These are phyloP conservation scores for Pestalotiopsis sp. DNA, from an alignment of 2,329 filamentous ascomycete species.

Conservation along the genomic window DNA sequence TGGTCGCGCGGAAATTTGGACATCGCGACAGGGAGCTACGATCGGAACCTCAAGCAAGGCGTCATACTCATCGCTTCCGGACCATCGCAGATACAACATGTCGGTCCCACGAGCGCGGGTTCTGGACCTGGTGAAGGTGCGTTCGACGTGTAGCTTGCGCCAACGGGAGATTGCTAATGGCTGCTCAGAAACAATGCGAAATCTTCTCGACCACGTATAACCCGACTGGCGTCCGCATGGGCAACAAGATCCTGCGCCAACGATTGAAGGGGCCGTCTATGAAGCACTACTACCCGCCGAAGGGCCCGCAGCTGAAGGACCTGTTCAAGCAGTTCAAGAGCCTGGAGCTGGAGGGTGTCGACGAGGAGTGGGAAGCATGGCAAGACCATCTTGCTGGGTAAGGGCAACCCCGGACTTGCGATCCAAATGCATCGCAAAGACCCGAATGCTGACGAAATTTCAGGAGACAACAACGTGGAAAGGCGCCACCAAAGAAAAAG, in stretches of 20 bases:
- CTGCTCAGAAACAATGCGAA: constrained; percentile 75
- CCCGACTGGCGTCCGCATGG: constrained; percentile 76
- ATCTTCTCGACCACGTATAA: constrained; percentile 93
- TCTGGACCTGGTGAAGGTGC: constrained; percentile 78
- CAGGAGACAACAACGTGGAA: constrained; percentile 77
- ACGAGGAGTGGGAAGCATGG: constrained; percentile 79
- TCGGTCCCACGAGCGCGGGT: constrained; percentile 62
- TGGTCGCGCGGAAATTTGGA: constrained; percentile 9
- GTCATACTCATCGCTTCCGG: not conserved
- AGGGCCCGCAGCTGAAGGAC: constrained; percentile 56
- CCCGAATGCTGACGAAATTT: constrained; percentile 28
- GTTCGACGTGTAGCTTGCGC: not conserved
- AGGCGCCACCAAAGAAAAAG: constrained; percentile 89
- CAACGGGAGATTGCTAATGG: constrained; percentile 14
- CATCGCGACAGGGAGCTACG: not conserved
- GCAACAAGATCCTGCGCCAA: constrained; percentile 90
- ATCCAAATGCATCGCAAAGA: not conserved
- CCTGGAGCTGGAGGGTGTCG: constrained; percentile 68
- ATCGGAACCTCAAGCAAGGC: constrained; percentile 11
- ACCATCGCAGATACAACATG: constrained; percentile 46
- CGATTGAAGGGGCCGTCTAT: constrained; percentile 81
- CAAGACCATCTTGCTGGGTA: constrained; percentile 72
- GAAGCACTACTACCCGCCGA: constrained; percentile 85
- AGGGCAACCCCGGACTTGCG: constrained; percentile 23
- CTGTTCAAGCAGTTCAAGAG: constrained; percentile 72